phyloP scores from a whole-genome alignment of 805 yeast genomes.

The Candida sithepensis region DNA sequence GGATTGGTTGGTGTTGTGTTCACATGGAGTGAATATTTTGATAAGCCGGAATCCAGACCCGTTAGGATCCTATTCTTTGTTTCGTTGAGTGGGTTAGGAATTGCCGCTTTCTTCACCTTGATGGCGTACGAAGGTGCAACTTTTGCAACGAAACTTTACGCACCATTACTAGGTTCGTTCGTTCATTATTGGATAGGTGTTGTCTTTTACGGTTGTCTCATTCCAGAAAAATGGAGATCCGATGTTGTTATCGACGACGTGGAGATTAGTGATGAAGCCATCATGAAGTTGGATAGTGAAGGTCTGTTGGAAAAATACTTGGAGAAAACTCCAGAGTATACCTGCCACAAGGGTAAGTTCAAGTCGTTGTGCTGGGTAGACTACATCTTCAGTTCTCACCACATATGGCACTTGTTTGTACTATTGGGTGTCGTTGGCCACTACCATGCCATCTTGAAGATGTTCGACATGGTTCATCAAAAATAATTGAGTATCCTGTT shows the following conservation, averaged over 20 bases:
- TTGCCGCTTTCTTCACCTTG: conserved; percentile 56
- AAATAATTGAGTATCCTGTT: too few species aligned
- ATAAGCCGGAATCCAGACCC: conserved; percentile 78
- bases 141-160: conserved; percentile 50
- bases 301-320: conserved; percentile 36
- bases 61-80: conserved; percentile 78
- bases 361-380: conserved; percentile 82
- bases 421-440: conserved; percentile 88
- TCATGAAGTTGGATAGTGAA: conserved; percentile 26
- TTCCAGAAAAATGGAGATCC: conserved; percentile 85
- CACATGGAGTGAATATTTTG: conserved; percentile 93
- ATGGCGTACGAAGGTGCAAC: conserved; percentile 52
- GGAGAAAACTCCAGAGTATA: conserved; percentile 35
- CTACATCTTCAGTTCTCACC: conserved; percentile 73
- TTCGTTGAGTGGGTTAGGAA: conserved; percentile 73
- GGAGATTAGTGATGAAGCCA: conserved; percentile 31
- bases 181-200: conserved; percentile 80
- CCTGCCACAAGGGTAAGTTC: conserved; percentile 35
- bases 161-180: conserved; percentile 70
- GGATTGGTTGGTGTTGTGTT: conserved; percentile 72
- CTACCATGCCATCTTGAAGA: conserved; percentile 70
- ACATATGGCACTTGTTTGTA: conserved; percentile 92
- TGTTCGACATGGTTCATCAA: conserved; percentile 46
- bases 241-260: conserved; percentile 56
- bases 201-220: conserved; percentile 76